Base-by-base conservation (phyloP, 2,329 filamentous ascomycete species). In the Fusarium chaquense region DNA sequence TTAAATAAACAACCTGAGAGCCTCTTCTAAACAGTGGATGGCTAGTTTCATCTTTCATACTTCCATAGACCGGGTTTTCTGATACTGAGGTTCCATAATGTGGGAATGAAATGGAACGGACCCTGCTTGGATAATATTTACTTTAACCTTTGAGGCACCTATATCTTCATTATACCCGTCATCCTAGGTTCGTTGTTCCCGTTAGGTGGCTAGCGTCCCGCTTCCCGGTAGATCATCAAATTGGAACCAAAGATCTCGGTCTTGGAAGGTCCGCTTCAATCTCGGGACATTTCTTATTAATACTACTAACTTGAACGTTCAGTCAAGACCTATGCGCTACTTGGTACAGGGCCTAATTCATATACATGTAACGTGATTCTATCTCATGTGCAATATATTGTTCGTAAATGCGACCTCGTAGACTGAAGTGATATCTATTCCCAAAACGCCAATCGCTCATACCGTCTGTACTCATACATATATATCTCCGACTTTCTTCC, bases 381-480 rank as follows among this genome's bases (percentile, higher is more conserved):
- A 22, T 36, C 33, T 32, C 41, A 8, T 46, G 40, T n/a, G n/a
- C 30, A 52, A 40, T 22, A n/a, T 38, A 24, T 38, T 11, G 16
- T 32, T 41, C 35, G n/a, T 33, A 13, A n/a, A 30, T 47, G 20
- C 46, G 28, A 47, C 45, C 43, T 51, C 32, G 20, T 50, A 36
- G 15, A 41, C 45, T 45, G 20, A 41, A 40, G 38, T 28, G 30
- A 46, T 26, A 43, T 33, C 20, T 33, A 45, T 45, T 47, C 55
- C 51, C 44, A 56, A 45, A 69, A 70, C 67, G 67, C 67, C 67
- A 55, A 43, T 47, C 44, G 45, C 45, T 30, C 28, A 26, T 46
- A n/a, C 45, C 46, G 22, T 59, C 44, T 40, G 45, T 26, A 49
- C 20, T 67, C 50, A 40, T 64, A 32, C 55, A 69, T 26, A 18